phyloP scores from a whole-genome alignment of 306 rosid genomes.

The Inga oerstediana region DNA sequence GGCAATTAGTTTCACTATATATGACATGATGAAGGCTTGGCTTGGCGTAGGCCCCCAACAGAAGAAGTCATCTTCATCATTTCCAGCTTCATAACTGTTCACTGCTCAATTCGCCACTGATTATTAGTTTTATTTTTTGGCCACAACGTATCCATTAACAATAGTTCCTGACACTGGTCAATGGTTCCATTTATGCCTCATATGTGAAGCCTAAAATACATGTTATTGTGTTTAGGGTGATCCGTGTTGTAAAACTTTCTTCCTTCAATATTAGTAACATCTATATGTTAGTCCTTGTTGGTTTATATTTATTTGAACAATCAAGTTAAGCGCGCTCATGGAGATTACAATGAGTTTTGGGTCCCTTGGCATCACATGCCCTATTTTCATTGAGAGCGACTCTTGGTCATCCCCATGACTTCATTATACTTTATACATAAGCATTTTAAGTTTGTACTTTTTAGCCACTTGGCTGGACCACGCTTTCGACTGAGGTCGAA shows the following conservation, averaged over 20 bases:
- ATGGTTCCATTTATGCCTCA: not conserved
- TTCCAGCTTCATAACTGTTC: slow-evolving; percentile 40
- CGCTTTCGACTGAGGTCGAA: not conserved
- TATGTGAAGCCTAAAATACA: not conserved
- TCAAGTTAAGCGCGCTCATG: not conserved
- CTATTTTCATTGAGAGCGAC: not conserved
- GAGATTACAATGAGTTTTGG: not conserved
- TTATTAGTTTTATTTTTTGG: not conserved
- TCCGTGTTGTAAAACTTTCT: not conserved
- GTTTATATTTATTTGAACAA: not conserved
- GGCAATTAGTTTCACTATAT: slow-evolving; percentile 85
- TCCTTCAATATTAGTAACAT: slow-evolving; percentile 4
- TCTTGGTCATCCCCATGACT: not conserved
- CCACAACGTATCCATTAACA: not conserved
- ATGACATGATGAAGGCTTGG: slow-evolving; percentile 82
- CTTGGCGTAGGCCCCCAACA: slow-evolving; percentile 73
- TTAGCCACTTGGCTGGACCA: not conserved
- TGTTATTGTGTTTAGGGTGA: slow-evolving; percentile 19
- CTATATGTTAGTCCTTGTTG: slow-evolving; percentile 6
- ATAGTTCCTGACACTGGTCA: slow-evolving; percentile 11
- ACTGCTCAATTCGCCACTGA: not conserved
- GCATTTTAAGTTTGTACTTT: not conserved
- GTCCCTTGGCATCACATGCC: not conserved
- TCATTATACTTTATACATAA: not conserved
- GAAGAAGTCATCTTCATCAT: slow-evolving; percentile 66